A percentile compares a stretch with the other conserved stretches of the same genome.
These are phyloP conservation scores for Boletus coccyginus DNA, from an alignment of 768 basidiomycete genomes.

Conservation along the genomic window DNA sequence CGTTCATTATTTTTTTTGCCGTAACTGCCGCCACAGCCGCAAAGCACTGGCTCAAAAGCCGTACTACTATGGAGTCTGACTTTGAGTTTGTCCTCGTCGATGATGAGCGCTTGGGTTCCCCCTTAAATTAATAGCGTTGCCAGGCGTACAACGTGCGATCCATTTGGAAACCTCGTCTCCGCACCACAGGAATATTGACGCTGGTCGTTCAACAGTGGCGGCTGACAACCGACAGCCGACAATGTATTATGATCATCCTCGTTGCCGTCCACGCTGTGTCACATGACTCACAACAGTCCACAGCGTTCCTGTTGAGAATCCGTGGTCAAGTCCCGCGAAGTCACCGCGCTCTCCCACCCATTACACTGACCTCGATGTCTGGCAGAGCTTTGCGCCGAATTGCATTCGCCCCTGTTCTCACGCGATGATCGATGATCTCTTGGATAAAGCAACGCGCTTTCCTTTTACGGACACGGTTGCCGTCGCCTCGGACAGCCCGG, in stretches of 20 bases:
- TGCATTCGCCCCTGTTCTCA: constrained; percentile 1
- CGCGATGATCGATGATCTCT: background rate
- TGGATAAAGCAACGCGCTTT: background rate
- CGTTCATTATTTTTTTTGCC: constrained; percentile 15
- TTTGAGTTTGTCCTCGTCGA: background rate
- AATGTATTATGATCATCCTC: too few relatives aligned
- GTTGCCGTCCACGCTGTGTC: too few relatives aligned
- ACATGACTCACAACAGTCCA: too few relatives aligned
- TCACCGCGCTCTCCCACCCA: background rate
- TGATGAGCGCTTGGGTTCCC: background rate
- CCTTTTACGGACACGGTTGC: too few relatives aligned
- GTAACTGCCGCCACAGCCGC: constrained; percentile 19
- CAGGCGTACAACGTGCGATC: background rate
- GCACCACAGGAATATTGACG: background rate
- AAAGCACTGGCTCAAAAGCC: background rate
- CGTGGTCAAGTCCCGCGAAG: constrained; percentile 4
- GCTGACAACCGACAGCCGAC: background rate
- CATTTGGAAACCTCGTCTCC: background rate
- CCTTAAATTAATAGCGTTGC: background rate
- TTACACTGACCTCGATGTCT: too few relatives aligned
- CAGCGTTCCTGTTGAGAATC: background rate
- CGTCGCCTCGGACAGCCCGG: too few relatives aligned
- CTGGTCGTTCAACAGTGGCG: background rate
- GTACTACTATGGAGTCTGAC: background rate
- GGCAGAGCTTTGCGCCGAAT: too few relatives aligned